These are phyloP conservation scores for Rugiboletus extremiorientalis DNA, from an alignment of 1,284 basidiomycete species.

Conservation along the genomic window DNA sequence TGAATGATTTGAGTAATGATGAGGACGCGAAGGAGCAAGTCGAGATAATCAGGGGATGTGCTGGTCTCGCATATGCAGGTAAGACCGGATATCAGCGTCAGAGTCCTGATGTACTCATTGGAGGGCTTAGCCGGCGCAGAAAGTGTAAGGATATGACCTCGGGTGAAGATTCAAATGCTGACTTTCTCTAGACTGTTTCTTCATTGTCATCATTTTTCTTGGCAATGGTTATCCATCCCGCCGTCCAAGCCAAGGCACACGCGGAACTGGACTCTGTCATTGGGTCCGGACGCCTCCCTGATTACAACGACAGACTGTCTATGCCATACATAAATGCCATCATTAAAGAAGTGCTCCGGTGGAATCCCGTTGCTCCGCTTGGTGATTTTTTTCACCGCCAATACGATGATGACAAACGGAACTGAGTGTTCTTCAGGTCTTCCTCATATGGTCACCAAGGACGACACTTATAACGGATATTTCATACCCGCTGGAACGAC, in stretches of 20 bases:
- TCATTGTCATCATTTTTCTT: slow-evolving; percentile 47
- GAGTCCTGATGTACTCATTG: slow-evolving; percentile 9
- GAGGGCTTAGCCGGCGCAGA: slow-evolving; percentile 27
- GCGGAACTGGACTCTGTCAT: slow-evolving; percentile 45
- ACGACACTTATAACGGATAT: slow-evolving; percentile 40
- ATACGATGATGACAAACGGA: slow-evolving; percentile 8
- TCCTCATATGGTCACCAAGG: slow-evolving; percentile 44
- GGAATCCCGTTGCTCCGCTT: slow-evolving; percentile 51
- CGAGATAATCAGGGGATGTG: slow-evolving; percentile 32
- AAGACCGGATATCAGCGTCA: slow-evolving; percentile 2
- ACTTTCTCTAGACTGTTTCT: slow-evolving; percentile 40
- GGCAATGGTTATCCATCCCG: slow-evolving; percentile 49
- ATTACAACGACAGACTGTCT: slow-evolving; percentile 44
- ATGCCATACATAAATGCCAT: slow-evolving; percentile 47
- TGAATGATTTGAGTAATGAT: slow-evolving; percentile 17
- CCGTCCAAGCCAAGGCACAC: slow-evolving; percentile 46
- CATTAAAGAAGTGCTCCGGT: slow-evolving; percentile 51
- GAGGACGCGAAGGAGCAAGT: slow-evolving; percentile 19
- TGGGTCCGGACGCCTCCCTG: slow-evolving; percentile 43
- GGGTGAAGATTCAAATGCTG: slow-evolving; percentile 1
- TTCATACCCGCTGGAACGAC: slow-evolving; percentile 43
- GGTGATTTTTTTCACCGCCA: slow-evolving; percentile 34
- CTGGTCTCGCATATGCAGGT: slow-evolving; percentile 35
- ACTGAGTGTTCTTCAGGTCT: slow-evolving; percentile 34
- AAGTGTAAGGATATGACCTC: slow-evolving; percentile 22